Conservation (phyloP, 306 rosid genomes). For the Sophora flavescens region DNA sequence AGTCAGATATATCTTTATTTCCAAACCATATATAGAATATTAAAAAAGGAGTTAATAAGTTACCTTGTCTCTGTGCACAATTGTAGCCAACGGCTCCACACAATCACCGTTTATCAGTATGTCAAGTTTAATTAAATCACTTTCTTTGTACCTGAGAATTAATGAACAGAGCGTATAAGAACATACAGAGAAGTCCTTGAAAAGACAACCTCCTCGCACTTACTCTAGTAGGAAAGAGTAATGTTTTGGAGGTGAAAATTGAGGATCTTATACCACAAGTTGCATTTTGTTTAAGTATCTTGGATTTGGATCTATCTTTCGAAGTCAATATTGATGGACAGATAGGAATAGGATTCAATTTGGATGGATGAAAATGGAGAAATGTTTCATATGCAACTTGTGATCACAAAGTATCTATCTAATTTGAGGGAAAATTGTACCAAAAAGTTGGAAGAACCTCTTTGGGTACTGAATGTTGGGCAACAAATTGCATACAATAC, state of each 20-base stretch:
- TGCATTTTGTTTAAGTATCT: not conserved
- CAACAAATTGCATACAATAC: not conserved
- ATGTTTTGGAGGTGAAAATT: not conserved
- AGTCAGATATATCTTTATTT: conserved; percentile 3
- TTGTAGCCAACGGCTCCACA: conserved; percentile 90
- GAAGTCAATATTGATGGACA: not conserved
- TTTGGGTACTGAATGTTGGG: not conserved
- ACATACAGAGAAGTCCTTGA: not conserved
- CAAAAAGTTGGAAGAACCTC: not conserved
- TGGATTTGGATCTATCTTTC: not conserved
- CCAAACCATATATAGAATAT: conserved; percentile 17
- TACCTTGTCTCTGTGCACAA: conserved; percentile 91
- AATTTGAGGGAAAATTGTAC: not conserved
- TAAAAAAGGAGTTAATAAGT: not conserved
- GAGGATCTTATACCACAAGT: not conserved
- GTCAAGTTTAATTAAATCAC: conserved; percentile 84
- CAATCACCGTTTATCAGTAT: conserved; percentile 82
- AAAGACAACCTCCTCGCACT: conserved; percentile 37
- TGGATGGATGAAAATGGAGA: not conserved
- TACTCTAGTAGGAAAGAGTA: not conserved
- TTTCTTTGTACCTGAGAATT: conserved; percentile 72
- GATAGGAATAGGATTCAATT: not conserved
- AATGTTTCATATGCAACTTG: not conserved
- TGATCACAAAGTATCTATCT: not conserved
- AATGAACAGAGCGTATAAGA: conserved; percentile 39